These are phyloP conservation scores for Amanita jacksonii DNA, from an alignment of 768 basidiomycete species.

Conservation along the genomic window DNA sequence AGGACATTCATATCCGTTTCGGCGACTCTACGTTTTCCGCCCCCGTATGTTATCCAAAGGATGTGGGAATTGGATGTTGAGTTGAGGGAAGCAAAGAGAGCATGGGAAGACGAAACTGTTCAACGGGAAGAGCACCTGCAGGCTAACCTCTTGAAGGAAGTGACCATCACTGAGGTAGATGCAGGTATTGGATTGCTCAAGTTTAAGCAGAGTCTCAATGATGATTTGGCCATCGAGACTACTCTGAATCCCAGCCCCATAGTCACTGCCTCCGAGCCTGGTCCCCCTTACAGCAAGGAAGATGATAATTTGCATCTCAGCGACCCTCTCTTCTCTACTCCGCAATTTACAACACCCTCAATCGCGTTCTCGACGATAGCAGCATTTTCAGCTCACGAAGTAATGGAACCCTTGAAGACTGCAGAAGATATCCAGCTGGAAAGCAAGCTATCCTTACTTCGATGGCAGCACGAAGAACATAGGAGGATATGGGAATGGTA, in stretches of 20 bases:
- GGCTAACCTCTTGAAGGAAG: conserved; percentile 32
- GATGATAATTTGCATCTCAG: conserved; percentile 25
- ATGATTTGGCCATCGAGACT: conserved; percentile 56
- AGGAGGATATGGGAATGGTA: conserved; percentile 96
- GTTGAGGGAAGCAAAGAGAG: conserved; percentile 56
- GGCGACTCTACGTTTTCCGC: conserved; percentile 83
- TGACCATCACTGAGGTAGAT: conserved; percentile 25
- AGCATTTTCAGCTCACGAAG: conserved; percentile 23
- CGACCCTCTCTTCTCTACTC: conserved; percentile 13
- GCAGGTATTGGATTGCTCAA: neutral
- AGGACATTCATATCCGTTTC: conserved; percentile 90
- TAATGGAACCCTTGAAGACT: conserved; percentile 44
- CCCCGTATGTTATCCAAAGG: conserved; percentile 76
- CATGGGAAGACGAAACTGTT: conserved; percentile 84
- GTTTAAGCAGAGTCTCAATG: conserved; percentile 11
- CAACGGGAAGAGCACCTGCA: conserved; percentile 60
- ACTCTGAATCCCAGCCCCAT: conserved; percentile 27
- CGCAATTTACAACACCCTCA: conserved; percentile 10
- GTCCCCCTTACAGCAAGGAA: conserved; percentile 14
- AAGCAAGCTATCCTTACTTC: conserved; percentile 58
- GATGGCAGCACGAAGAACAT: conserved; percentile 81
- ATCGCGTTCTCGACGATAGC: conserved; percentile 5
- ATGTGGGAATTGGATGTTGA: conserved; percentile 87
- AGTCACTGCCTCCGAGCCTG: conserved; percentile 27
- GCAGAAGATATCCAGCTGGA: conserved; percentile 64